Percentiles rank a stretch among this genome's conserved stretches.
These are phyloP conservation scores for Pestalotiopsis sp. DNA, from an alignment of 2,329 filamentous ascomycete genomes.

Conservation along the genomic window DNA sequence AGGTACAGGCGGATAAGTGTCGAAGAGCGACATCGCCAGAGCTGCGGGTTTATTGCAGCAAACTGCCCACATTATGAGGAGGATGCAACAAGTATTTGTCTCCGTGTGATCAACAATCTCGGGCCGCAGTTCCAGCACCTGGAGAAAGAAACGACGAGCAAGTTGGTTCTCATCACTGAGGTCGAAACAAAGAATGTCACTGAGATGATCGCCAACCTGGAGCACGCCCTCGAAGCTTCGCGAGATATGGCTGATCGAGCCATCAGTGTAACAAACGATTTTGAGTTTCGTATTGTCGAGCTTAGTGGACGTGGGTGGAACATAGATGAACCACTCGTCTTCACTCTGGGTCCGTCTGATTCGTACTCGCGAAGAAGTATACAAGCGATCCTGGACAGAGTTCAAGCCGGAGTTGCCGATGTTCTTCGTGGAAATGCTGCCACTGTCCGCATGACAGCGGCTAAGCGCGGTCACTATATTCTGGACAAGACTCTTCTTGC, in stretches of 20 bases:
- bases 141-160: conserved; percentile 44
- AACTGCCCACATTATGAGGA: conserved; percentile 44
- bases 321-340: conserved; percentile 47
- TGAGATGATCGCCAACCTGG: conserved; percentile 44
- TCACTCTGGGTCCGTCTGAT: conserved; percentile 44
- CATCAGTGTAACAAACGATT: conserved; percentile 46
- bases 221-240: conserved; percentile 37
- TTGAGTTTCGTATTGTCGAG: conserved; percentile 51
- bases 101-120: conserved; percentile 52
- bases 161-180: conserved; percentile 48
- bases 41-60: conserved; percentile 36
- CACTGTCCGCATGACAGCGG: conserved; percentile 48
- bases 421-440: conserved; percentile 50
- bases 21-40: conserved; percentile 38
- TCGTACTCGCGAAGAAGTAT: conserved; percentile 48
- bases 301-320: conserved; percentile 50
- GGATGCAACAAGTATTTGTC: conserved; percentile 47
- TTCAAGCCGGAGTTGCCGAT: conserved; percentile 53
- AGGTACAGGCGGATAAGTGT: conserved; percentile 44
- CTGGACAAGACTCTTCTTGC: conserved; percentile 52
- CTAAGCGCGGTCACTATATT: conserved; percentile 57
- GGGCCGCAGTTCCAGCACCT: conserved; percentile 51
- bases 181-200: conserved; percentile 45
- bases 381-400: conserved; percentile 52
- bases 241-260: conserved; percentile 45